Percentiles rank a stretch among this genome's conserved stretches.
Evolutionary conservation across 2,329 filamentous ascomycete species (phyloP).

Genomic region (Colletotrichum aenigma): DNA sequence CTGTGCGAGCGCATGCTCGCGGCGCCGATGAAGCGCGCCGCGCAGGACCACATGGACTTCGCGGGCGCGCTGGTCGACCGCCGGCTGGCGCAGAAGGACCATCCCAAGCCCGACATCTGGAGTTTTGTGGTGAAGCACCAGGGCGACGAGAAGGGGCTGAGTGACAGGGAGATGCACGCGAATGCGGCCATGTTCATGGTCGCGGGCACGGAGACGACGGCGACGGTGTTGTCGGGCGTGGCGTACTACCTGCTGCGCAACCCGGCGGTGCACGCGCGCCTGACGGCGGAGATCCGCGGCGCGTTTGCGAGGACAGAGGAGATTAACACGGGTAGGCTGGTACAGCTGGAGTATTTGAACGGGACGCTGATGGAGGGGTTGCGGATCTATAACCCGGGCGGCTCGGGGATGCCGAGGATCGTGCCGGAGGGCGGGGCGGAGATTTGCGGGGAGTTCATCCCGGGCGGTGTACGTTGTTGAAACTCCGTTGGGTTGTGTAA

Average conservation of each 20-base stretch:
- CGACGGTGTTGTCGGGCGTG: constrained; percentile 43
- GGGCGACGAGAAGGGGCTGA: not conserved
- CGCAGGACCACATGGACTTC: constrained; percentile 5
- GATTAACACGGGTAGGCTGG: constrained; percentile 37
- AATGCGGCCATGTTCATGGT: constrained; percentile 28
- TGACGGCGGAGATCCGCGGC: constrained; percentile 42
- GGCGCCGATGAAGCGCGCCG: constrained; percentile 3
- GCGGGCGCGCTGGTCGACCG: constrained; percentile 7
- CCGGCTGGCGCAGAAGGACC: not conserved
- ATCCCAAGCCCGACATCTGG: constrained; percentile 18
- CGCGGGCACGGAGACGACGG: constrained; percentile 51
- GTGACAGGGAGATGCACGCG: constrained; percentile 1
- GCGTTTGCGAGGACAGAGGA: constrained; percentile 38
- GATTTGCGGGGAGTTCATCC: constrained; percentile 34
- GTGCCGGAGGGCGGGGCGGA: constrained; percentile 35
- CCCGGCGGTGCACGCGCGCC: constrained; percentile 28
- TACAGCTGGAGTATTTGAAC: constrained; percentile 38
- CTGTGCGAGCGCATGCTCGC: constrained; percentile 1
- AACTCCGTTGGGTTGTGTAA: not conserved
- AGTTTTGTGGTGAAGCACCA: not conserved
- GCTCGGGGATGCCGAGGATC: constrained; percentile 26
- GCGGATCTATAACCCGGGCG: constrained; percentile 33
- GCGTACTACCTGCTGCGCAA: constrained; percentile 42
- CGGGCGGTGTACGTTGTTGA: constrained; percentile 31
- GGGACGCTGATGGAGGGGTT: constrained; percentile 46